Evolutionary conservation across 106 monocot species (phyloP).

Genomic region (Platanthera zijinensis): DNA sequence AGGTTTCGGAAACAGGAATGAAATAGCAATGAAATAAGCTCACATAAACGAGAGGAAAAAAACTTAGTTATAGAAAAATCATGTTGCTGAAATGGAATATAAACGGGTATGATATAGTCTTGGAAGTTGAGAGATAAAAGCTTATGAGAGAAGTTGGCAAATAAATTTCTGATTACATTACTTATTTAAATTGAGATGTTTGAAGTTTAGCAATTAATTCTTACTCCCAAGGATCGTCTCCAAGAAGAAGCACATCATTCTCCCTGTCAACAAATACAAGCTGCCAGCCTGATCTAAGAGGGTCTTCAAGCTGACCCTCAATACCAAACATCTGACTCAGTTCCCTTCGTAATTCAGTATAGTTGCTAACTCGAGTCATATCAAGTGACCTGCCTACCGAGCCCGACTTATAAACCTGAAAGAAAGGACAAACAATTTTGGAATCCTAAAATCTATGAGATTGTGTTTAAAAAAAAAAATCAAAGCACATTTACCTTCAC

Average conservation of each 20-base stretch:
- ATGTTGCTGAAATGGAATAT: not conserved
- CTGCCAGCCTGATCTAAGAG: constrained; percentile 99
- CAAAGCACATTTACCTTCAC: constrained; percentile 64
- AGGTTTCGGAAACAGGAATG: no score
- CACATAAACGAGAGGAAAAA: no score
- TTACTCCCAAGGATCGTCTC: constrained; percentile 99
- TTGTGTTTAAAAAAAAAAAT: not conserved
- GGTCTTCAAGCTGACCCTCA: constrained; percentile 98
- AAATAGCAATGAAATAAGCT: no score
- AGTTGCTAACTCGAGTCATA: constrained; percentile 90
- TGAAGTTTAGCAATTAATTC: constrained; percentile 9
- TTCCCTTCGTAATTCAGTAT: constrained; percentile 76
- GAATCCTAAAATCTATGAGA: not conserved
- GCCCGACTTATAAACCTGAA: constrained; percentile 89
- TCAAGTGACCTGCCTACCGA: constrained; percentile 93
- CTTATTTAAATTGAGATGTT: not conserved
- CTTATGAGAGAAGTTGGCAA: not conserved
- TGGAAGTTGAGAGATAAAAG: not conserved
- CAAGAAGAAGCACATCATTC: constrained; percentile 99
- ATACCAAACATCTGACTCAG: constrained; percentile 98
- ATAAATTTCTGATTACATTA: not conserved
- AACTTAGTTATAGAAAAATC: not conserved
- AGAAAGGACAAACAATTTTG: not conserved
- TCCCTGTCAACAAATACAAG: constrained; percentile 99
- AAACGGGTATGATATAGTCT: not conserved